Percentiles rank a stretch among this genome's conserved stretches.
Evolutionary conservation across 331 rosid genomes (phyloP).

Genomic region (Prunus yedoensis): DNA sequence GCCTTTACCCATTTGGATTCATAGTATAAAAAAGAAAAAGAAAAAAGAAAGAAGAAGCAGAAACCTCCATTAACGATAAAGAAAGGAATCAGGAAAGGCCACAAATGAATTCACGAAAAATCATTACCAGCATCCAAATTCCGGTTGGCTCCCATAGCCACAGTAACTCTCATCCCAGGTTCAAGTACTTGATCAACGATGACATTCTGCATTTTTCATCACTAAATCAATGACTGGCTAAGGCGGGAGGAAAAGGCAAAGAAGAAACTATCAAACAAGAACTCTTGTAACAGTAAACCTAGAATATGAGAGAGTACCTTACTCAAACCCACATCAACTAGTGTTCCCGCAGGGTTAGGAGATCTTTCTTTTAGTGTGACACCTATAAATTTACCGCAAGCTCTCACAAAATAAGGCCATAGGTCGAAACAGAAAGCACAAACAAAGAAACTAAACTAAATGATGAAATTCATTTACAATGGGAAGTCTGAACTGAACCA

Average conservation of each 20-base stretch:
- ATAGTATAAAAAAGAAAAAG: not conserved
- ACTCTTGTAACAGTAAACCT: conserved; percentile 11
- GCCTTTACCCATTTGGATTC: not conserved
- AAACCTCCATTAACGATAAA: not conserved
- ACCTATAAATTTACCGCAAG: conserved; percentile 48
- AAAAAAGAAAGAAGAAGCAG: not conserved
- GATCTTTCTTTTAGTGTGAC: conserved; percentile 67
- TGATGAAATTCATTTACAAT: not conserved
- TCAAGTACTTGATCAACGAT: conserved; percentile 70
- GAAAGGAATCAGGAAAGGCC: conserved; percentile 14
- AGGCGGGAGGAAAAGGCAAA: not conserved
- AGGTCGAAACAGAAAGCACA: not conserved
- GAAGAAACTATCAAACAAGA: not conserved
- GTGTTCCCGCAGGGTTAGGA: conserved; percentile 46
- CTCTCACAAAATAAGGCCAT: conserved; percentile 23
- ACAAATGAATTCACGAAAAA: not conserved
- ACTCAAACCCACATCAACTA: conserved; percentile 85
- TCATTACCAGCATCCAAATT: conserved; percentile 67
- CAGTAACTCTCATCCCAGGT: conserved; percentile 85
- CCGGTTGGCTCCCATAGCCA: conserved; percentile 91
- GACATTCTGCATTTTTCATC: conserved; percentile 58
- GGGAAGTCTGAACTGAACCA: not conserved
- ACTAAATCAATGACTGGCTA: conserved; percentile 19
- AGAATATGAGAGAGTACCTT: conserved; percentile 54
- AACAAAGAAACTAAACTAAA: not conserved